These are phyloP conservation scores for Pseudonitzschia multiseries DNA, from an alignment of 108 stramenopile species.

Conservation along the genomic window DNA sequence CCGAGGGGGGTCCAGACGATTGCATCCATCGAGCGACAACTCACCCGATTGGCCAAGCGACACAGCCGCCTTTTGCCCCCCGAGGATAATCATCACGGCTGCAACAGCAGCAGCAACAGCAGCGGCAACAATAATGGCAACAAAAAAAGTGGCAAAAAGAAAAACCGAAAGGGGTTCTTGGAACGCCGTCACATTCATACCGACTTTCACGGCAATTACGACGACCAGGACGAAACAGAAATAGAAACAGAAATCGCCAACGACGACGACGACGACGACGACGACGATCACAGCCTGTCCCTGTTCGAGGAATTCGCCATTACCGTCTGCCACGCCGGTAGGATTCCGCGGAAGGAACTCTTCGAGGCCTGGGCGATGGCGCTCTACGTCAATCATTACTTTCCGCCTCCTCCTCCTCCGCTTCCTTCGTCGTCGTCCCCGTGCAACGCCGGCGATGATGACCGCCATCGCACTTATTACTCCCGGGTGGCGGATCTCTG, in stretches of 20 bases:
- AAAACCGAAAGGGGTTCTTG: neutral
- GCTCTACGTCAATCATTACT: constrained; percentile 51
- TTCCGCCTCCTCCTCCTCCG: constrained; percentile 14
- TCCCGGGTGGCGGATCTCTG: constrained; percentile 59
- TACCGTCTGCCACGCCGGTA: constrained; percentile 46
- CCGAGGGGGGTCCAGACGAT: neutral
- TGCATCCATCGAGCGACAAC: neutral
- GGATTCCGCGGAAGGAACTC: constrained; percentile 66
- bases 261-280: neutral
- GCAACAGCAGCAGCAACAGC: too few relatives aligned
- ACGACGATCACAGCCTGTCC: neutral
- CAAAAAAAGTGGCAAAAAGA: neutral
- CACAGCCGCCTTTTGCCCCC: constrained; percentile 1
- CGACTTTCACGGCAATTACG: constrained; percentile 8
- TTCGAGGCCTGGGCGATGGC: constrained; percentile 74
- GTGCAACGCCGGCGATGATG: neutral
- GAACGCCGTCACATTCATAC: neutral
- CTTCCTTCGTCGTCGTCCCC: neutral
- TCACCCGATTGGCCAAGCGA: neutral
- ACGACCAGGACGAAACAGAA: neutral
- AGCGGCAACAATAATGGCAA: neutral
- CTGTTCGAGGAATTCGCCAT: constrained; percentile 63
- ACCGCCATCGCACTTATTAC: neutral
- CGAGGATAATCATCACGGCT: neutral
- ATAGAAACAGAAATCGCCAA: neutral